phyloP scores from a whole-genome alignment of 768 basidiomycete genomes.

The Obba rivulosa region DNA sequence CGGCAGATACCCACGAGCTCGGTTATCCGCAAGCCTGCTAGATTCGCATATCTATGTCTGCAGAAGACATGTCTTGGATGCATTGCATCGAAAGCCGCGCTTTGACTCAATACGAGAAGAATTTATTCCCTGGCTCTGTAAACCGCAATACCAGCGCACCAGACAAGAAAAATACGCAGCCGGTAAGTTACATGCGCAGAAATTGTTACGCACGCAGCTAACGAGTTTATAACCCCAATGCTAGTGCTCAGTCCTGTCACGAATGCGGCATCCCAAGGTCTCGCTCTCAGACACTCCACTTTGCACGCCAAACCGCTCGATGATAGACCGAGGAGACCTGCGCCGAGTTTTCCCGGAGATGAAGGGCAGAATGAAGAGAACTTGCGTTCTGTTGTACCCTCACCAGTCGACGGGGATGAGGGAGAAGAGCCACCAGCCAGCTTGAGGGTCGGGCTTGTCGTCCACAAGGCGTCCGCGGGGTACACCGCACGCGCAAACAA shows the following conservation, averaged over 20 bases:
- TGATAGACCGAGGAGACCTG: conserved; percentile 5
- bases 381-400: conserved; percentile 36
- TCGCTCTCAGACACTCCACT: conserved; percentile 60
- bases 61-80: conserved; percentile 65
- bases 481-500: conserved; percentile 73
- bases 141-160: conserved; percentile 67
- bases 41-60: conserved; percentile 95
- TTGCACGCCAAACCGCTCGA: conserved; percentile 24
- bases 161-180: conserved; percentile 55
- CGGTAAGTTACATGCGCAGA: conserved; percentile 31
- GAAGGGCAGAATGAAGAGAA: conserved; percentile 16
- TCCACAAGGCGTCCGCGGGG: conserved; percentile 49
- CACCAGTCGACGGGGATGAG: conserved; percentile 36
- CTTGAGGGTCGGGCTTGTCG: conserved; percentile 59
- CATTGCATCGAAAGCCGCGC: conserved; percentile 59
- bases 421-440: conserved; percentile 33
- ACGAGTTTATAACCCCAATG: not conserved
- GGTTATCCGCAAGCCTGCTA: conserved; percentile 59
- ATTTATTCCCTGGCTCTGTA: conserved; percentile 90
- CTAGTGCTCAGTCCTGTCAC: conserved; percentile 43
- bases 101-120: conserved; percentile 86
- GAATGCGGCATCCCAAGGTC: conserved; percentile 39
- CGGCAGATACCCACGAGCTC: conserved; percentile 64
- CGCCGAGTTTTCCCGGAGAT: conserved; percentile 18
- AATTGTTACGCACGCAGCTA: not conserved